Evolutionary conservation across 106 monocot species (phyloP).

Genomic region (Dactylorhiza incarnata): DNA sequence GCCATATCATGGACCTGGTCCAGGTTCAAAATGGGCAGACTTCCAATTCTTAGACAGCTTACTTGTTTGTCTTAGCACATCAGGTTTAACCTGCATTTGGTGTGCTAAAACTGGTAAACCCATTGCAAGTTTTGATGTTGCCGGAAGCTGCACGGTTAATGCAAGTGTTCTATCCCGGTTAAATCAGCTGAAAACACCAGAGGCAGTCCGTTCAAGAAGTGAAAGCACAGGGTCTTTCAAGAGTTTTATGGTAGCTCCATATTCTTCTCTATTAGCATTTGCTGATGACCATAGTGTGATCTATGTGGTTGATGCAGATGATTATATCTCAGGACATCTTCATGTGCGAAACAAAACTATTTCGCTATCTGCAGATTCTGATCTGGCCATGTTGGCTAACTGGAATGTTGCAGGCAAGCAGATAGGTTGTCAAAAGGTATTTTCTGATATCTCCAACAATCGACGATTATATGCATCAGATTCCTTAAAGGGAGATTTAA

Average conservation of each 20-base stretch:
- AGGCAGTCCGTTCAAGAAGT: slow-evolving; percentile 7
- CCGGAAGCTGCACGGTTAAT: slow-evolving; percentile 20
- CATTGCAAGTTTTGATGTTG: slow-evolving; percentile 35
- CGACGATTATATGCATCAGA: slow-evolving; percentile 9
- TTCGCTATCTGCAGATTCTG: slow-evolving; percentile 15
- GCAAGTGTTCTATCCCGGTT: slow-evolving; percentile 1
- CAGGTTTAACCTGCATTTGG: slow-evolving; percentile 55
- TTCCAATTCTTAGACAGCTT: slow-evolving; percentile 60
- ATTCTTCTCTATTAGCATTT: slow-evolving; percentile 42
- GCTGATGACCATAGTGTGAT: slow-evolving; percentile 66
- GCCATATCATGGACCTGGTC: slow-evolving; percentile 19
- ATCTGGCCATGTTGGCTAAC: slow-evolving; percentile 27
- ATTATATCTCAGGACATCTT: slow-evolving; percentile 32
- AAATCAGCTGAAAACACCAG: slow-evolving; percentile 2
- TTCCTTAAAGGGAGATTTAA: slow-evolving; percentile 1
- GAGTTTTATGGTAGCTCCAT: slow-evolving; percentile 48
- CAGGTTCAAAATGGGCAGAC: slow-evolving; percentile 59
- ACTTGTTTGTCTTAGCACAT: slow-evolving; percentile 60
- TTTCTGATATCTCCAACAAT: slow-evolving; percentile 11
- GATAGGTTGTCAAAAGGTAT: slow-evolving; percentile 35
- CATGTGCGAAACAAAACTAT: not conserved
- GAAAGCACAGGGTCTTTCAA: slow-evolving; percentile 27
- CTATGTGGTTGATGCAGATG: slow-evolving; percentile 41
- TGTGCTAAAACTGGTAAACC: slow-evolving; percentile 38
- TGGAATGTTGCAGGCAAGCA: slow-evolving; percentile 60